phyloP scores from a whole-genome alignment of 225 moss, liverwort and hornwort genomes.

The Marchantia polymorpha region DNA sequence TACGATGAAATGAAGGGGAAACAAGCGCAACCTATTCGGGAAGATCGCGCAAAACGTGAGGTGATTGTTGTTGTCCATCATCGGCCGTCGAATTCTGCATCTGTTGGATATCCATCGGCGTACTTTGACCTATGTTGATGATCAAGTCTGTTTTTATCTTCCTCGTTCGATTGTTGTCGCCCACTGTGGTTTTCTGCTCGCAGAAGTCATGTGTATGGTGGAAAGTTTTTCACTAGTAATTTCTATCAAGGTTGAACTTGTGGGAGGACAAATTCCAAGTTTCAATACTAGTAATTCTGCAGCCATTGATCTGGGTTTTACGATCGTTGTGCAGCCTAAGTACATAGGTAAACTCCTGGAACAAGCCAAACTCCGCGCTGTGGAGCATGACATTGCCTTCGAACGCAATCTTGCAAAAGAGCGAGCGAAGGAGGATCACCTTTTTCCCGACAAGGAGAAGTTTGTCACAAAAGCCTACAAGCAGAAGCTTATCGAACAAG shows the following conservation, averaged over 20 bases:
- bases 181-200: background rate
- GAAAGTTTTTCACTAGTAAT: too few relatives aligned
- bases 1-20: slow-evolving; percentile 99
- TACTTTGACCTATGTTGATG: background rate
- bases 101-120: too few relatives aligned
- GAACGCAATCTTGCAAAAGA: slow-evolving; percentile 89
- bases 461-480: slow-evolving; percentile 96
- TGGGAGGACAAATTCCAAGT: background rate
- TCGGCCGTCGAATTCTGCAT: background rate
- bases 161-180: background rate
- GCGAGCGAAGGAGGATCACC: slow-evolving; percentile 85
- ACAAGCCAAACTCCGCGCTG: slow-evolving; percentile 76
- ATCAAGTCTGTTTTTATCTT: background rate
- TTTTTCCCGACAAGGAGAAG: slow-evolving; percentile 90
- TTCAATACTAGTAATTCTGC: background rate
- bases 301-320: background rate
- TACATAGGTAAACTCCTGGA: slow-evolving; percentile 85
- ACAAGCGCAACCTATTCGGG: slow-evolving; percentile 77
- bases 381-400: slow-evolving; percentile 87
- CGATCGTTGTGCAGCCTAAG: slow-evolving; percentile 57
- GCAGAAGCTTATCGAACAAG: slow-evolving; percentile 87
- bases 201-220: too few relatives aligned
- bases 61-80: slow-evolving; percentile 25
- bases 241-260: too few relatives aligned
- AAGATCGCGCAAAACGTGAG: slow-evolving; percentile 90